Evolutionary conservation across 192 early-diverging fungal genomes (phyloP), one percentile per base, ranked within the genome.

Genomic region (Piromyces finnis): DNA sequence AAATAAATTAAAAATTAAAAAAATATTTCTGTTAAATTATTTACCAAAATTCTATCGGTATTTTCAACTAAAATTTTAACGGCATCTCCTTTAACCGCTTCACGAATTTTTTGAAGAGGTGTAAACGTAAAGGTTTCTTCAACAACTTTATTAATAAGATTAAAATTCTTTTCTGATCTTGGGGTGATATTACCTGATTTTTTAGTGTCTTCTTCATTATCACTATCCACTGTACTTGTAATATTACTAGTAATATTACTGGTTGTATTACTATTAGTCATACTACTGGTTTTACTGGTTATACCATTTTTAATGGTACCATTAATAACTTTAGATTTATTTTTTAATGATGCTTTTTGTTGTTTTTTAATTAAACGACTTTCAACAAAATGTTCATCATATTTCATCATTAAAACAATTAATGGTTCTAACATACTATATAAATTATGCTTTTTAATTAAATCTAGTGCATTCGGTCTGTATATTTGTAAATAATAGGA

Each of bases 21-120:
- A 17, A 22, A 22, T 22, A 29, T 79, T 22, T 82, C 15, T 22
- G 11, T 77, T 27, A 29, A 29, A 77, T 6, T 26, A 80, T 85
- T 77, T 86, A 94, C 93, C 29, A 92, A 92, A 68, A 97, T 92
- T 18, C 92, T 90, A 36, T 98, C 94, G 0, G 94, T 93, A 83
- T 94, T 91, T 36, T 92, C 86, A 3, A 96, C 93, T 82, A 98
- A 87, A 28, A 98, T 81, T 84, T 90, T 91, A 16, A 96, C 93
- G 30, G 94, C 96, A 30, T 81, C 41, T 36, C 82, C 30, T 27
- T 39, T 77, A 28, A 30, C 77, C 1, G 68, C 32, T 7, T 32
- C 37, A 29, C 82, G 81, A 27, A 82, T 82, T 28, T 30, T n/a
- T 37, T 30, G 26, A 77, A 77, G 7, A 15, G 80, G 77, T 22